Percentiles rank a stretch among this genome's conserved stretches.
phyloP scores from a whole-genome alignment of 305 asterid species.

The Fraxinus ornus region DNA sequence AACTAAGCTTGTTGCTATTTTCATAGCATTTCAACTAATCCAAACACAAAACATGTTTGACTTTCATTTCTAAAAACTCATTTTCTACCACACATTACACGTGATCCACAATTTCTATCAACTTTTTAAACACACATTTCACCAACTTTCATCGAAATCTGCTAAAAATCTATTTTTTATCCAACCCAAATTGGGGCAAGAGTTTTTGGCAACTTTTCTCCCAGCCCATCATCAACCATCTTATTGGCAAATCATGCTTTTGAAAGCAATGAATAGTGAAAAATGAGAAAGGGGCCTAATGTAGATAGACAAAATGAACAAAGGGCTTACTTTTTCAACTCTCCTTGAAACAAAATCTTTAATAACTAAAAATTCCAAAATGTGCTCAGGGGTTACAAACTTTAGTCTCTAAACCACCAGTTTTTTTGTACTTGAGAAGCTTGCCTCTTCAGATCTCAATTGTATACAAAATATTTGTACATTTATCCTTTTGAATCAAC shows the following conservation, averaged over 20 bases:
- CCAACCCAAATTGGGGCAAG: background rate
- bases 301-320: background rate
- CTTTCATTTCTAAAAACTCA: background rate
- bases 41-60: background rate
- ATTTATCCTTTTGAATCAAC: background rate
- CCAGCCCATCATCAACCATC: background rate
- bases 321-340: background rate
- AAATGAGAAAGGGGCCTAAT: background rate
- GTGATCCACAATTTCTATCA: too few relatives aligned
- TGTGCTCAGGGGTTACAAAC: background rate
- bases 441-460: background rate
- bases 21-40: background rate
- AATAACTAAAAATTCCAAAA: background rate
- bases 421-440: background rate
- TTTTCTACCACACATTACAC: too few relatives aligned
- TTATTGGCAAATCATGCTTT: background rate
- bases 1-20: background rate
- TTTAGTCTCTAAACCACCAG: background rate
- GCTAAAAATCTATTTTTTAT: too few relatives aligned
- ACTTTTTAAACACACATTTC: background rate
- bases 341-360: background rate
- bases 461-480: background rate
- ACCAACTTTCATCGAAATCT: background rate
- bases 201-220: background rate
- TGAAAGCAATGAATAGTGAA: background rate